Conservation (phyloP, 805 yeast genomes). For the Yamadazyma akitaensis region DNA sequence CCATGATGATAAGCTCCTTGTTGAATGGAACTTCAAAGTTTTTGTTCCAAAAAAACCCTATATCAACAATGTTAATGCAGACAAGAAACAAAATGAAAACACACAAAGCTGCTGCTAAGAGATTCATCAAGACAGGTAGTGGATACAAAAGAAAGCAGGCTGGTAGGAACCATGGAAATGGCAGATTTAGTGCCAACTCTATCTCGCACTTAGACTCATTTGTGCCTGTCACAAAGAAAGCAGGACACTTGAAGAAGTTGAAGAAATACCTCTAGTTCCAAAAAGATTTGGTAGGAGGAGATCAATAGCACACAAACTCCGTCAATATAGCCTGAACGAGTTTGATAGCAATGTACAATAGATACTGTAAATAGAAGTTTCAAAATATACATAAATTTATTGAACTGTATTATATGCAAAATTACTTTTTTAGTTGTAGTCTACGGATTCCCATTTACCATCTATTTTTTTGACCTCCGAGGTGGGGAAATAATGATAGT, state of each 20-base stretch:
- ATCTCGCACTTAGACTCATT: constrained; percentile 60
- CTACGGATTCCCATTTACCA: constrained; percentile 49
- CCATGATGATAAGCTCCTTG: constrained; percentile 6
- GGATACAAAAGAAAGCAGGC: constrained; percentile 59
- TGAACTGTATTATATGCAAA: not conserved
- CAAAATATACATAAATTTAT: not conserved
- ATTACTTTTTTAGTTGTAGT: constrained; percentile 18
- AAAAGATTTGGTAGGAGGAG: too few species aligned
- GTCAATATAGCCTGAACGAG: not conserved
- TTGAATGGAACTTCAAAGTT: constrained; percentile 6
- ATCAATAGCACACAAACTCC: not conserved
- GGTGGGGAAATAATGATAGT: constrained; percentile 85
- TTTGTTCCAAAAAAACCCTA: constrained; percentile 8
- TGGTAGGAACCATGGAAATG: constrained; percentile 91
- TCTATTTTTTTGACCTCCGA: constrained; percentile 53
- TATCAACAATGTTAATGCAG: constrained; percentile 25
- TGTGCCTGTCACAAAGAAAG: constrained; percentile 47
- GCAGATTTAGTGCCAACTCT: constrained; percentile 72
- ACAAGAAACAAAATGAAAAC: constrained; percentile 60
- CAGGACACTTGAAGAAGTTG: constrained; percentile 60
- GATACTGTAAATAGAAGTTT: constrained; percentile 5
- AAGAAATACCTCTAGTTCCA: constrained; percentile 23
- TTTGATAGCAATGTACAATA: not conserved
- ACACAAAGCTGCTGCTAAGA: constrained; percentile 81
- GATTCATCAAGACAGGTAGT: constrained; percentile 75